These are phyloP conservation scores for Chalciporus sp. DNA, from an alignment of 1,284 basidiomycete species.

Conservation along the genomic window DNA sequence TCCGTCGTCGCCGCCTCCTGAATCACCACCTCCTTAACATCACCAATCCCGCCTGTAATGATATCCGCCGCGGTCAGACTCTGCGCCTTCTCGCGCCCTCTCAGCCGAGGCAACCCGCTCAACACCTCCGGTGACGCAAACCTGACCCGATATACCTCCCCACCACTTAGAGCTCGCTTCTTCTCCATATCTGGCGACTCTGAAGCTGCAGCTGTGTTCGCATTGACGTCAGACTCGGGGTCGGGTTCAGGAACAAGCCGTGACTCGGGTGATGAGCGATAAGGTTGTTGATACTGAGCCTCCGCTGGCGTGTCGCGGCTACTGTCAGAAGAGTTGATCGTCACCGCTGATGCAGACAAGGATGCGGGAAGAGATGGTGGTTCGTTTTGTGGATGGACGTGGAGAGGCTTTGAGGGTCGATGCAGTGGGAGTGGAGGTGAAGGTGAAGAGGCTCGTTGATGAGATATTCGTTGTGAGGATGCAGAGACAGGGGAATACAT, in stretches of 20 bases:
- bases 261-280: conserved; percentile 25
- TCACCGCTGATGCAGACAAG: conserved; percentile 10
- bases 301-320: conserved; percentile 31
- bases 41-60: neutral
- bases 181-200: conserved; percentile 15
- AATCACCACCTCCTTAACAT: neutral
- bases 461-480: neutral
- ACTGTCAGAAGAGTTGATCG: conserved; percentile 12
- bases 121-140: conserved; percentile 35
- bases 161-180: conserved; percentile 14
- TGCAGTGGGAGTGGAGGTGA: conserved; percentile 14
- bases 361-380: conserved; percentile 2
- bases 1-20: neutral
- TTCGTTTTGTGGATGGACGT: conserved; percentile 32
- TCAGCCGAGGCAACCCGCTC: conserved; percentile 16
- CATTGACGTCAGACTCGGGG: no score
- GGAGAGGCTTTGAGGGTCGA: conserved; percentile 30
- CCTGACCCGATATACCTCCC: conserved; percentile 30
- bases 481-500: neutral
- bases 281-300: conserved; percentile 26
- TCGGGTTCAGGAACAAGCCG: neutral
- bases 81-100: conserved; percentile 1
- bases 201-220: neutral
- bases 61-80: neutral
- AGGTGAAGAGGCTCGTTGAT: conserved; percentile 14